These are phyloP conservation scores for Phialocephala subalpina DNA, from an alignment of 2,329 filamentous ascomycete genomes.

Conservation along the genomic window DNA sequence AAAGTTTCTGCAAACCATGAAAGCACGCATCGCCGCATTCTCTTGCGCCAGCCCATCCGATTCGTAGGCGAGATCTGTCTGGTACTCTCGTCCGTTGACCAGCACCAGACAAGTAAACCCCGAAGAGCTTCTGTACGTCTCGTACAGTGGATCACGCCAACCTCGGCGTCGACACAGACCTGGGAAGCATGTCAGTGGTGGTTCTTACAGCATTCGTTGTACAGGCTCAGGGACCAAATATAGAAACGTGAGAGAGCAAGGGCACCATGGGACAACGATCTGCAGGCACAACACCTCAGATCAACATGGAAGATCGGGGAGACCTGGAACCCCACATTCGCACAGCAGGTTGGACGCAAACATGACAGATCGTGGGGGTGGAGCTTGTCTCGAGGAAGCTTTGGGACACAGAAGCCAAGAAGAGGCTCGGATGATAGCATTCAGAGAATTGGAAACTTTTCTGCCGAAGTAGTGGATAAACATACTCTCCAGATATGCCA, in stretches of 20 bases:
- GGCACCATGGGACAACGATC: slow-evolving; percentile 17
- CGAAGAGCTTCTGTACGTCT: slow-evolving; percentile 75
- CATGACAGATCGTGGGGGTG: slow-evolving; percentile 27
- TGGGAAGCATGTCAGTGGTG: slow-evolving; percentile 52
- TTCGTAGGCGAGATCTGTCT: slow-evolving; percentile 86
- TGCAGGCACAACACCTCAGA: slow-evolving; percentile 18
- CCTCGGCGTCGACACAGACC: slow-evolving; percentile 93
- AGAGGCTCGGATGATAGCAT: slow-evolving; percentile 33
- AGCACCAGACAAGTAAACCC: slow-evolving; percentile 91
- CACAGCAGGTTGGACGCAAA: slow-evolving; percentile 23
- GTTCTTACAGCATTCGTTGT: slow-evolving; percentile 28
- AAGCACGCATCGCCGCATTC: slow-evolving; percentile 93
- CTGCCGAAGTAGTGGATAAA: slow-evolving; percentile 36
- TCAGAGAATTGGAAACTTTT: slow-evolving; percentile 33
- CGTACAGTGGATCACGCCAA: slow-evolving; percentile 91
- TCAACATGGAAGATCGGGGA: slow-evolving; percentile 30
- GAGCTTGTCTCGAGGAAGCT: slow-evolving; percentile 24
- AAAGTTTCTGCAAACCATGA: slow-evolving; percentile 98
- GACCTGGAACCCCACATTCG: slow-evolving; percentile 24
- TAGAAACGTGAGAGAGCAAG: slow-evolving; percentile 20
- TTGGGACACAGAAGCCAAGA: slow-evolving; percentile 17
- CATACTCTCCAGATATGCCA: slow-evolving; percentile 52
- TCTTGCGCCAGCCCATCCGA: slow-evolving; percentile 86
- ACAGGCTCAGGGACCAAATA: slow-evolving; percentile 22
- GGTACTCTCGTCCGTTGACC: slow-evolving; percentile 96